Evolutionary conservation across 1,139 yeast species (phyloP), one percentile per base, ranked within the genome.

Genomic region (Kurtzmaniella natalensis): DNA sequence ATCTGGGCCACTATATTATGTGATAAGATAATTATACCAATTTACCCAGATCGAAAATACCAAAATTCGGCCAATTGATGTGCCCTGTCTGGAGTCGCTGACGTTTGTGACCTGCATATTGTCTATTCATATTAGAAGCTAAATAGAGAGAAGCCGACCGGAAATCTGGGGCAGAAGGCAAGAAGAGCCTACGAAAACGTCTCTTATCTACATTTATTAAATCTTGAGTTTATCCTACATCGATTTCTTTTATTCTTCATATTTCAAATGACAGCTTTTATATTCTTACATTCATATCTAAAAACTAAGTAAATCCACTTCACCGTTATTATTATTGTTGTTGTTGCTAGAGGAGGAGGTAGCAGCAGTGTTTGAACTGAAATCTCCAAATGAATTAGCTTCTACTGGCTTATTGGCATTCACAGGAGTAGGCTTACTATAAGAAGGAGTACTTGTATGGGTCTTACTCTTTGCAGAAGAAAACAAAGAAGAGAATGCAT

Each of bases 401-500:
- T 50, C 46, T 13, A 38, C 36, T 2, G 30, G 16, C 23, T 32
- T 25, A 7, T 33, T 18, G 23, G 39, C 26, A 13, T 36, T 28
- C 11, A 40, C 28, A 13, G 41, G 18, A n/a, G n/a, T n/a, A 4
- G 44, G 24, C 11, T 11, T 23, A 13, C 30, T 18, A 15, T 28
- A 21, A n/a, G 35, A 23, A 7, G 42, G 24, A 3, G 39, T 17
- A 13, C 49, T 37, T 13, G 50, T 38, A 29, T 50, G 42, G 10
- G 56, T 42, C 41, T 64, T 66, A 18, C 80, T 57, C 50, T 81
- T 78, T 7, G 95, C 94, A 14, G 80, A 61, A 13, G 81, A 69
- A 65, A 92, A 85, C 45, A 88, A 67, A 14, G 87, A 81, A 23
- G 94, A 84, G 57, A 88, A 88, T 1, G 94, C 94, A 57, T 86